Evolutionary conservation across 495 filamentous ascomycete species (phyloP).

Genomic region (Hypoxylon crocopeplum): DNA sequence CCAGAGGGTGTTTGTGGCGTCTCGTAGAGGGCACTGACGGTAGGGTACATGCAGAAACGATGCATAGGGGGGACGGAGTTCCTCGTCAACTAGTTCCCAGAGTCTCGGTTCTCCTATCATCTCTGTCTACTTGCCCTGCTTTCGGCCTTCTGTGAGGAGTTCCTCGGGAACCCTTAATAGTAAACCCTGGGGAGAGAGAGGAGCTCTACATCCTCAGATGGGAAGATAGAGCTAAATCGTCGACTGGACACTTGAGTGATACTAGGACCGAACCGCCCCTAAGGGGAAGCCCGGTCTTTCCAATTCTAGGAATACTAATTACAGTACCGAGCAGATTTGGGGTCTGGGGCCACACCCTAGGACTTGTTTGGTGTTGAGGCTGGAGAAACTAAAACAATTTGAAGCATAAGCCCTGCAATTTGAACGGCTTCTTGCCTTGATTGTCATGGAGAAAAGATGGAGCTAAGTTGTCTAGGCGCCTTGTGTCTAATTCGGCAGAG

Average conservation of each 20-base stretch:
- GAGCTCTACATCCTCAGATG: background rate
- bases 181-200: slow-evolving; percentile 3
- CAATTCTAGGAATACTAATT: slow-evolving; percentile 34
- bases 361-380: slow-evolving; percentile 39
- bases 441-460: slow-evolving; percentile 36
- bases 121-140: slow-evolving; percentile 9
- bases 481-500: slow-evolving; percentile 37
- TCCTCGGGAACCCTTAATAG: slow-evolving; percentile 2
- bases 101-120: slow-evolving; percentile 19
- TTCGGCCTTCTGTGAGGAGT: background rate
- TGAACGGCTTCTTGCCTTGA: slow-evolving; percentile 41
- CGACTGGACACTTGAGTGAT: slow-evolving; percentile 6
- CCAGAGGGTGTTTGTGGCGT: slow-evolving; percentile 45
- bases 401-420: slow-evolving; percentile 40
- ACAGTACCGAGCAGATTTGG: slow-evolving; percentile 33
- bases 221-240: background rate
- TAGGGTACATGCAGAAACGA: slow-evolving; percentile 41
- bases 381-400: slow-evolving; percentile 37
- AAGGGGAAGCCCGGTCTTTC: slow-evolving; percentile 15
- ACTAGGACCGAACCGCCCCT: background rate
- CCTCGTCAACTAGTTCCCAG: slow-evolving; percentile 31
- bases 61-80: slow-evolving; percentile 38
- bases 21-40: slow-evolving; percentile 43
- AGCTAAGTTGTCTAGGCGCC: slow-evolving; percentile 36
- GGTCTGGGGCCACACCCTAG: slow-evolving; percentile 30